Evolutionary conservation across 2,329 filamentous ascomycete genomes (phyloP), one percentile per base, ranked within the genome.

Genomic region (Macroventuria anomochaeta): DNA sequence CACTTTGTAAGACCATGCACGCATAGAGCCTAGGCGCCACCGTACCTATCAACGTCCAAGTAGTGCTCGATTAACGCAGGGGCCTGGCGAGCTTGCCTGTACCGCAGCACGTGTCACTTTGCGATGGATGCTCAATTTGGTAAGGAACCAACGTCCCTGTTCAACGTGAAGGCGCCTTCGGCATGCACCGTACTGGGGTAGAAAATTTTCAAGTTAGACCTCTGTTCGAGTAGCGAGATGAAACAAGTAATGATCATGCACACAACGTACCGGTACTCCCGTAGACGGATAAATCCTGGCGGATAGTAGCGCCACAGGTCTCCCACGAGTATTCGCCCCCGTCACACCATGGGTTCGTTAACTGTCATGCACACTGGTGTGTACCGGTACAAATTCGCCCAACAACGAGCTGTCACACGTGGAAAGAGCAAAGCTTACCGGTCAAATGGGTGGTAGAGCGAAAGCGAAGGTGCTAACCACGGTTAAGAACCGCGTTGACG

Each of bases 41-140:
- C 15, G 33, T 48, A 31, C 28, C 33, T 48, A 44, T 43, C 57
- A 55, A 65, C 65, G 59, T 65, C 59, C 58, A 61, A 58, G 34
- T 36, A 39, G 50, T 52, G 59, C 55, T 53, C 43, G 43, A 56
- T 56, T 44, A 34, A 49, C 39, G 47, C 54, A 65, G 57, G 55
- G 53, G 48, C 63, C 58, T 63, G 55, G 59, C 40, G 49, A 55
- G 38, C 32, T 40, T 48, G 29, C 50, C 47, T 53, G 53, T 56
- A 57, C 61, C 52, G 57, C 55, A 57, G 58, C 62, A 65, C 58
- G 60, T 64, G 57, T 62, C 55, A 53, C 55, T 60, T 58, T 55
- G 43, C 56, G 40, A 34, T 56, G 41, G 48, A 46, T 41, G 50
- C 49, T 54, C 42, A 40, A 38, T 47, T 37, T 32, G 53, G 57